Percentiles rank a stretch among this genome's conserved stretches.
phyloP scores from a whole-genome alignment of 257 asterid species.

The Eustoma russellianum region DNA sequence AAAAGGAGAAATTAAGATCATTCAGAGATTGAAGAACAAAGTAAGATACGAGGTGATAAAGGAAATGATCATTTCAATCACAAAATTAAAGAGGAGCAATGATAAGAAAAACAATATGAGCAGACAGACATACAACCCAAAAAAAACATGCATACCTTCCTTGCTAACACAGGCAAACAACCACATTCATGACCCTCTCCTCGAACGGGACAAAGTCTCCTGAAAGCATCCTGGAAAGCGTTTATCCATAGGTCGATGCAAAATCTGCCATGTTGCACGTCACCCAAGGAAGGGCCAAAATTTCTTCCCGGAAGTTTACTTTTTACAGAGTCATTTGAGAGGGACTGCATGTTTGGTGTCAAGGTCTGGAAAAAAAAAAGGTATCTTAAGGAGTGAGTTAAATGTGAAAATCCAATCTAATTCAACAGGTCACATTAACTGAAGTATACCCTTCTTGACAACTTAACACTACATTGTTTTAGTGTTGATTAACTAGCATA shows the following conservation, averaged over 20 bases:
- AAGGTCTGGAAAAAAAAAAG: slow-evolving; percentile 45
- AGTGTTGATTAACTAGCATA: too few relatives aligned
- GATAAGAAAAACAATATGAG: slow-evolving; percentile 3
- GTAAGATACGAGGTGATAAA: neutral
- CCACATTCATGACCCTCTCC: slow-evolving; percentile 93
- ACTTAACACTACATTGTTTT: too few relatives aligned
- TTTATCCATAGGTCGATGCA: slow-evolving; percentile 71
- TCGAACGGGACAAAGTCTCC: slow-evolving; percentile 90
- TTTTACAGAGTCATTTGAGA: slow-evolving; percentile 27
- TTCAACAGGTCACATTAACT: too few relatives aligned
- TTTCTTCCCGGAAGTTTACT: slow-evolving; percentile 36
- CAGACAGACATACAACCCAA: neutral
- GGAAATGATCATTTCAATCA: too few relatives aligned
- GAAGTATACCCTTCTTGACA: too few relatives aligned
- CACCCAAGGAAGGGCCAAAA: slow-evolving; percentile 65
- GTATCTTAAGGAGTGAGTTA: too few relatives aligned
- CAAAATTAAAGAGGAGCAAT: neutral
- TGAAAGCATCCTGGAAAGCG: slow-evolving; percentile 75
- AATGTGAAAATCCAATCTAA: too few relatives aligned
- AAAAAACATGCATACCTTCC: slow-evolving; percentile 45
- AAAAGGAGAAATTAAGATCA: neutral
- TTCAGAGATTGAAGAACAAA: neutral
- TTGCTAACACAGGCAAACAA: slow-evolving; percentile 85
- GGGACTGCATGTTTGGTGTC: slow-evolving; percentile 90
- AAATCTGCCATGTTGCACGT: slow-evolving; percentile 71